A percentile compares a stretch with the other conserved stretches of the same genome.
These are phyloP conservation scores for Coccinonectria pachysandricola DNA, from an alignment of 2,329 filamentous ascomycete species.

Conservation along the genomic window DNA sequence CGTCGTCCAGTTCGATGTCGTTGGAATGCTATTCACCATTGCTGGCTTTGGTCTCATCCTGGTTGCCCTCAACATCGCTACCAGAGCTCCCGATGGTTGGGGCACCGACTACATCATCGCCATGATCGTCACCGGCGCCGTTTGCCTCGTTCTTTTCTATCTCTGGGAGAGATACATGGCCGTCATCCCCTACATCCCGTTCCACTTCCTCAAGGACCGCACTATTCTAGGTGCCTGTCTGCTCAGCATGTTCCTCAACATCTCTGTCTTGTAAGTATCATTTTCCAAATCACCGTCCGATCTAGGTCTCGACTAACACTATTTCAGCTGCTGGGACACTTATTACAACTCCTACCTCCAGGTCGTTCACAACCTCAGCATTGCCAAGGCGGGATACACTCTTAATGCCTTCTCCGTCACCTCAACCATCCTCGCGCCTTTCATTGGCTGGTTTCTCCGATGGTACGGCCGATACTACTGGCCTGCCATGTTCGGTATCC, in stretches of 20 bases:
- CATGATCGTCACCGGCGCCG: slow-evolving; percentile 45
- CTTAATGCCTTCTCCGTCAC: slow-evolving; percentile 38
- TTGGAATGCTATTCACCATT: slow-evolving; percentile 44
- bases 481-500: slow-evolving; percentile 40
- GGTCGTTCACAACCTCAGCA: slow-evolving; percentile 38
- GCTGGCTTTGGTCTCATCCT: slow-evolving; percentile 48
- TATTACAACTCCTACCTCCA: slow-evolving; percentile 44
- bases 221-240: slow-evolving; percentile 39
- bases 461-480: slow-evolving; percentile 42
- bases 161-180: slow-evolving; percentile 48
- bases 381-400: slow-evolving; percentile 39
- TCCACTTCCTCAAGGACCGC: slow-evolving; percentile 36
- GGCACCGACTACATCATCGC: slow-evolving; percentile 38
- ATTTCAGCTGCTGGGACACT: slow-evolving; percentile 37
- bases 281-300: too few species aligned
- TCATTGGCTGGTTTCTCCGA: slow-evolving; percentile 37
- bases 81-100: slow-evolving; percentile 34
- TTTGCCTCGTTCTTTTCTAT: slow-evolving; percentile 44
- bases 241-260: slow-evolving; percentile 33
- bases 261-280: too few species aligned
- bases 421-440: slow-evolving; percentile 33
- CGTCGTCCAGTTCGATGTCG: slow-evolving; percentile 45
- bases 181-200: slow-evolving; percentile 47
- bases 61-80: slow-evolving; percentile 50
- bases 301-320: too few species aligned